Conservation (phyloP, 768 basidiomycete genomes). For the Psilocybe subaeruginosa region DNA sequence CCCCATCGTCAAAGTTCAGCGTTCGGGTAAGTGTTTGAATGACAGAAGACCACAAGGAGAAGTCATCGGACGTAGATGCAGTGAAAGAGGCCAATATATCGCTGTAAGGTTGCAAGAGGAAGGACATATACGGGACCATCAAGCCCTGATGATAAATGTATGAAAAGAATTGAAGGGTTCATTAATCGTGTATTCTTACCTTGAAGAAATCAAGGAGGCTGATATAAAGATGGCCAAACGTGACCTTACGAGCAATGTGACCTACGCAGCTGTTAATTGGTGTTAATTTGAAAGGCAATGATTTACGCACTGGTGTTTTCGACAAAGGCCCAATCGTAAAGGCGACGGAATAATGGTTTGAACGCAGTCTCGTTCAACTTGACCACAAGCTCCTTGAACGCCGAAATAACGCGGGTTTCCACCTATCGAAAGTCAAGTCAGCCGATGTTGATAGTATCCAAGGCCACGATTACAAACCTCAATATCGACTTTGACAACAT, state of each 20-base stretch:
- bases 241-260: slow-evolving; percentile 55
- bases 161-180: neutral
- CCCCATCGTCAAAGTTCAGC: slow-evolving; percentile 77
- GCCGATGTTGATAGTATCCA: neutral
- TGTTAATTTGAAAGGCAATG: neutral
- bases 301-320: slow-evolving; percentile 47
- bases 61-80: slow-evolving; percentile 33
- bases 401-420: slow-evolving; percentile 57
- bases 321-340: slow-evolving; percentile 95
- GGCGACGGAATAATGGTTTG: slow-evolving; percentile 85
- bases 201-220: slow-evolving; percentile 87
- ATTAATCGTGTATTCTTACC: slow-evolving; percentile 41
- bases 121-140: slow-evolving; percentile 91
- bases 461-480: slow-evolving; percentile 11
- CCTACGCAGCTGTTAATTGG: slow-evolving; percentile 17
- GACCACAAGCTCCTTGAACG: slow-evolving; percentile 88
- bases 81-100: slow-evolving; percentile 60
- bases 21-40: slow-evolving; percentile 68
- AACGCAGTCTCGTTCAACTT: slow-evolving; percentile 94
- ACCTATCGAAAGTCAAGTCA: slow-evolving; percentile 37
- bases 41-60: slow-evolving; percentile 64
- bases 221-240: slow-evolving; percentile 76
- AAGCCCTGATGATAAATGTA: slow-evolving; percentile 51
- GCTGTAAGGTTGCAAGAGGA: slow-evolving; percentile 67
- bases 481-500: slow-evolving; percentile 42